Conservation (phyloP, 768 basidiomycete genomes). For the Leccinum ochraceum region DNA sequence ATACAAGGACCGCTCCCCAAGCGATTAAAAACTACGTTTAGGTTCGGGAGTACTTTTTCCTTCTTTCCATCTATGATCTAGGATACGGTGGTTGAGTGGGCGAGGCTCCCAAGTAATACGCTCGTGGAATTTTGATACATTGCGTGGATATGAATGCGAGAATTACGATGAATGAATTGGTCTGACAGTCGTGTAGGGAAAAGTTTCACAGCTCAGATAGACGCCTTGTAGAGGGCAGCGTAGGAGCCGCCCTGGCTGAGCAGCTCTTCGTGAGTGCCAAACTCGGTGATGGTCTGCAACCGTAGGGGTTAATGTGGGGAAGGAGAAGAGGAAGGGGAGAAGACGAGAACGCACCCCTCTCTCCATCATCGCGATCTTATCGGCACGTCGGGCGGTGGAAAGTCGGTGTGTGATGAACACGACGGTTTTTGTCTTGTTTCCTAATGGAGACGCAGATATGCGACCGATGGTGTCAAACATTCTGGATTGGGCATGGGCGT, state of each 20-base stretch:
- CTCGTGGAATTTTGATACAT: slow-evolving; percentile 25
- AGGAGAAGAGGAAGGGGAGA: slow-evolving; percentile 7
- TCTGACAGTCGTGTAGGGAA: slow-evolving; percentile 9
- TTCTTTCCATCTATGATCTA: slow-evolving; percentile 24
- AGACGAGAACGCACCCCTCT: slow-evolving; percentile 50
- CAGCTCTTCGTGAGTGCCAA: slow-evolving; percentile 72
- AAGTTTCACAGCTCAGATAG: slow-evolving; percentile 43
- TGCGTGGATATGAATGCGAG: slow-evolving; percentile 22
- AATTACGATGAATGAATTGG: slow-evolving; percentile 8
- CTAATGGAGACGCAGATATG: slow-evolving; percentile 57
- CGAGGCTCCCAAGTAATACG: slow-evolving; percentile 18
- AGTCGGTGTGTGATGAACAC: slow-evolving; percentile 85
- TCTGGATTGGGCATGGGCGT: slow-evolving; percentile 76
- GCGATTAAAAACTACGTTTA: slow-evolving; percentile 41
- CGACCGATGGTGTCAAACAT: slow-evolving; percentile 76
- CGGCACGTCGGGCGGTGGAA: slow-evolving; percentile 77
- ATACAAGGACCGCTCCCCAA: slow-evolving; percentile 63
- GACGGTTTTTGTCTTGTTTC: slow-evolving; percentile 65
- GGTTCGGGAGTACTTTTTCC: slow-evolving; percentile 13
- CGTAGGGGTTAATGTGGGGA: slow-evolving; percentile 15
- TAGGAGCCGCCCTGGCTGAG: slow-evolving; percentile 61
- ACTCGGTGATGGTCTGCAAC: slow-evolving; percentile 68
- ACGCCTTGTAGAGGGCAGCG: slow-evolving; percentile 68
- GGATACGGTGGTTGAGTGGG: slow-evolving; percentile 21
- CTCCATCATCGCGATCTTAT: slow-evolving; percentile 88